These are phyloP conservation scores for Eucalyptus curtisii DNA, from an alignment of 345 rosid species.

Conservation along the genomic window DNA sequence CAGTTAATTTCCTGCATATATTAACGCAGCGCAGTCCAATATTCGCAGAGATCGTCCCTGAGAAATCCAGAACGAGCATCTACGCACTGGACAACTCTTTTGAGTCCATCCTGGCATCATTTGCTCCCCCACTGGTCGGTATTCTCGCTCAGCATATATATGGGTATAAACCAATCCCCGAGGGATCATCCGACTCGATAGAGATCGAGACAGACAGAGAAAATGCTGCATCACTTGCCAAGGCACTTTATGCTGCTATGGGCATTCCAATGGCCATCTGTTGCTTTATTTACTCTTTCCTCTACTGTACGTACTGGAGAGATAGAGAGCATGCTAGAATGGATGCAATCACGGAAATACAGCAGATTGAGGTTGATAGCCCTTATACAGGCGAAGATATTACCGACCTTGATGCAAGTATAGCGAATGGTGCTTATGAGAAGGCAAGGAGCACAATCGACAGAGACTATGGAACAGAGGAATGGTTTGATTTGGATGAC, in stretches of 20 bases:
- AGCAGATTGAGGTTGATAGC: conserved; percentile 3
- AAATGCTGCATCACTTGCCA: conserved; percentile 70
- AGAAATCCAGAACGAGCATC: conserved; percentile 64
- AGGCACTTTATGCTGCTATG: conserved; percentile 68
- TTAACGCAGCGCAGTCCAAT: conserved; percentile 39
- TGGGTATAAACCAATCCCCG: conserved; percentile 57
- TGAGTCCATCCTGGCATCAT: conserved; percentile 63
- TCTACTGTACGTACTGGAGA: conserved; percentile 61
- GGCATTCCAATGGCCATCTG: conserved; percentile 71
- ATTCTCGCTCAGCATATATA: conserved; percentile 61
- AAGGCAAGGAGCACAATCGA: conserved; percentile 13
- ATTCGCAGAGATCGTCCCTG: conserved; percentile 86
- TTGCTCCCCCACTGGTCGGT: conserved; percentile 83
- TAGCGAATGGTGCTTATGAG: neutral
- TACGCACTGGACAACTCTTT: conserved; percentile 73
- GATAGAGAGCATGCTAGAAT: conserved; percentile 69
- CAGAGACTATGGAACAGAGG: conserved; percentile 17
- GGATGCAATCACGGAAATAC: conserved; percentile 59
- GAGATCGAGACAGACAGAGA: conserved; percentile 54
- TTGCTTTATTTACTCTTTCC: conserved; percentile 65
- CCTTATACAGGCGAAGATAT: neutral
- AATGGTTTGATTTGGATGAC: conserved; percentile 6
- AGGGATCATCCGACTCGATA: conserved; percentile 20
- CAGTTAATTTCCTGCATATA: neutral
- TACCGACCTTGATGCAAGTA: conserved; percentile 1